These are phyloP conservation scores for Coniella lustricola DNA, from an alignment of 2,329 filamentous ascomycete genomes.

Conservation along the genomic window DNA sequence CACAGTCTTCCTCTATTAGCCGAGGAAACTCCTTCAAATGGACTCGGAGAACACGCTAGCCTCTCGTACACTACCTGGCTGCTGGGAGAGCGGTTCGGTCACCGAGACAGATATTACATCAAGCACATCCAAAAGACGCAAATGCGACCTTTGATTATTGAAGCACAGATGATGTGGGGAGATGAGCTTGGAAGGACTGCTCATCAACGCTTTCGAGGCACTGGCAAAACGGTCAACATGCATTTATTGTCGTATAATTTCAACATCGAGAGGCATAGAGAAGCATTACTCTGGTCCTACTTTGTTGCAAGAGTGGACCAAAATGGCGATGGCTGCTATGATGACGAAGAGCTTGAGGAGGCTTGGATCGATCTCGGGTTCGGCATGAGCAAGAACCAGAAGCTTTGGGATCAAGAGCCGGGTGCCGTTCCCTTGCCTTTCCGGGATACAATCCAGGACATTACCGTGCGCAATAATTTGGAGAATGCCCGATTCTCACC, in stretches of 20 bases:
- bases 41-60: neutral
- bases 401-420: neutral
- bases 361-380: conserved; percentile 1
- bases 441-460: neutral
- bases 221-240: neutral
- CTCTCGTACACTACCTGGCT: neutral
- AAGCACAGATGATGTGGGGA: conserved; percentile 2
- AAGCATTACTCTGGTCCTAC: conserved; percentile 1
- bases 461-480: neutral
- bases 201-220: neutral
- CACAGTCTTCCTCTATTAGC: neutral
- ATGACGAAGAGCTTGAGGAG: neutral
- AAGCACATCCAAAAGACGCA: conserved; percentile 2
- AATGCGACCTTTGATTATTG: neutral
- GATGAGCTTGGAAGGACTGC: neutral
- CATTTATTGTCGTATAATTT: conserved; percentile 1
- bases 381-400: neutral
- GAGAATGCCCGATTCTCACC: neutral
- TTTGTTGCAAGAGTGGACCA: conserved; percentile 1
- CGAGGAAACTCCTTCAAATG: neutral
- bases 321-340: neutral
- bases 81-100: neutral
- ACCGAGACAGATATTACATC: conserved; percentile 1
- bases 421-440: neutral
- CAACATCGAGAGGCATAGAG: conserved; percentile 1